Percentiles rank a stretch among this genome's conserved stretches.
These are phyloP conservation scores for Sugiyamaella boreocaroliniensis DNA, from an alignment of 805 yeast species.

Conservation along the genomic window DNA sequence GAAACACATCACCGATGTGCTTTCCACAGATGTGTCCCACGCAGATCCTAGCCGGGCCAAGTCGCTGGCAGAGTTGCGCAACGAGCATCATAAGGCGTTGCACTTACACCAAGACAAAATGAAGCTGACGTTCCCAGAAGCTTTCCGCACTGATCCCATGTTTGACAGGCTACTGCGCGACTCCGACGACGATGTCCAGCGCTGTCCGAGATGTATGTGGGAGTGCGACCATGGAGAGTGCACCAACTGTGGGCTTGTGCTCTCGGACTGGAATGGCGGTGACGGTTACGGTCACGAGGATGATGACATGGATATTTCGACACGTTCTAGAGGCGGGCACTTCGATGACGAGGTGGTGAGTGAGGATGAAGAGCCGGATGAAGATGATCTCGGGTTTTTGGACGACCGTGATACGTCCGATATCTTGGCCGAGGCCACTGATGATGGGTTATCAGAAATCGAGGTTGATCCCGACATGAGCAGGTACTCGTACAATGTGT, in stretches of 20 bases:
- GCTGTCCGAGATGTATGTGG: slow-evolving; percentile 66
- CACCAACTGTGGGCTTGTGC: slow-evolving; percentile 44
- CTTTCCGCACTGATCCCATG: slow-evolving; percentile 35
- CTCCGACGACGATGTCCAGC: slow-evolving; percentile 54
- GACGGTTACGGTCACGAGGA: too few relatives aligned
- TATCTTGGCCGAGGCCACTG: slow-evolving; percentile 49
- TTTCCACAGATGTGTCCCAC: slow-evolving; percentile 3
- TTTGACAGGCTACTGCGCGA: slow-evolving; percentile 41
- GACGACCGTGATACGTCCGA: slow-evolving; percentile 34
- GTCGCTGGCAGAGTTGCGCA: slow-evolving; percentile 4
- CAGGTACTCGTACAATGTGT: not conserved
- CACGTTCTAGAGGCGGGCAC: too few relatives aligned
- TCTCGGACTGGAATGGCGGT: not conserved
- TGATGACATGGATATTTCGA: too few relatives aligned
- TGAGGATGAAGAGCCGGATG: slow-evolving; percentile 45
- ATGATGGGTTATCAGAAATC: slow-evolving; percentile 37
- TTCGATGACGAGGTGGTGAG: slow-evolving; percentile 3
- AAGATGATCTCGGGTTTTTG: slow-evolving; percentile 51
- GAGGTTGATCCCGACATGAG: not conserved
- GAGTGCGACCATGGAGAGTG: slow-evolving; percentile 56
- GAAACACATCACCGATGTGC: slow-evolving; percentile 6
- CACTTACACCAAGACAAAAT: slow-evolving; percentile 1
- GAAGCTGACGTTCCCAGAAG: slow-evolving; percentile 37
- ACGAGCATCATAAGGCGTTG: slow-evolving; percentile 6
- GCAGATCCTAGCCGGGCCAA: not conserved